Evolutionary conservation across 208 protist species (phyloP).

Genomic region (Wallacemonas sp.): DNA sequence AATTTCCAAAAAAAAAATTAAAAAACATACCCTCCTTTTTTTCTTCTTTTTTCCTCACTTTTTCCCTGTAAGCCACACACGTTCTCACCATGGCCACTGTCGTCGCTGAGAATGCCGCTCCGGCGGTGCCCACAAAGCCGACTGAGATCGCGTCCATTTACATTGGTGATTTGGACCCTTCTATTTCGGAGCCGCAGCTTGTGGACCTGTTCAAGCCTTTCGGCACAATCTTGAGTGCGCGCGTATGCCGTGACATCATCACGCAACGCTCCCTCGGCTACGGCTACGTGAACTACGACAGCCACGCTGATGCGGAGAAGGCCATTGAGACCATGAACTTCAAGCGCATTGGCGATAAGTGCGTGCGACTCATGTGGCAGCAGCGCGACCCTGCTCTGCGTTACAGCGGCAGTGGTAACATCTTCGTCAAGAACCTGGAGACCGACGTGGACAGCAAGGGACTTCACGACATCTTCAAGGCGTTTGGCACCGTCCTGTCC

Average conservation of each 20-base stretch:
- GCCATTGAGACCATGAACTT: constrained; percentile 99
- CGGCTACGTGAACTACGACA: constrained; percentile 99
- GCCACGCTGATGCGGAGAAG: constrained; percentile 93
- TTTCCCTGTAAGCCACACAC: neutral
- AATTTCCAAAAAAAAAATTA: constrained; percentile 18
- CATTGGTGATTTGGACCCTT: constrained; percentile 97
- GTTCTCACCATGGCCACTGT: constrained; percentile 10
- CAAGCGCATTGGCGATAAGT: constrained; percentile 91
- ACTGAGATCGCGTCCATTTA: constrained; percentile 96
- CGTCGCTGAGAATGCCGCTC: constrained; percentile 16
- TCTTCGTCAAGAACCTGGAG: constrained; percentile 99
- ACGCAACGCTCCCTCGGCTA: constrained; percentile 98
- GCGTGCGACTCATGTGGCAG: constrained; percentile 99
- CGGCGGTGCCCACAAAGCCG: constrained; percentile 38
- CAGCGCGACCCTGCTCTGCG: constrained; percentile 97
- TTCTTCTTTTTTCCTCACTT: constrained; percentile 9
- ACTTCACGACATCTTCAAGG: constrained; percentile 97
- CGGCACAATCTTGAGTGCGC: constrained; percentile 97
- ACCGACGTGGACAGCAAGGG: constrained; percentile 95
- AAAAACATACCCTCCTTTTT: constrained; percentile 18
- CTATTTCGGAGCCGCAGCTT: constrained; percentile 91
- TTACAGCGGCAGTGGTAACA: constrained; percentile 97
- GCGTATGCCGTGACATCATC: constrained; percentile 97
- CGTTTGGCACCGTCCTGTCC: constrained; percentile 98
- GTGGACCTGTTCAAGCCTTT: constrained; percentile 98